Evolutionary conservation across 2,329 filamentous ascomycete genomes (phyloP), one percentile per base, ranked within the genome.

Genomic region (Diaporthe sp.): DNA sequence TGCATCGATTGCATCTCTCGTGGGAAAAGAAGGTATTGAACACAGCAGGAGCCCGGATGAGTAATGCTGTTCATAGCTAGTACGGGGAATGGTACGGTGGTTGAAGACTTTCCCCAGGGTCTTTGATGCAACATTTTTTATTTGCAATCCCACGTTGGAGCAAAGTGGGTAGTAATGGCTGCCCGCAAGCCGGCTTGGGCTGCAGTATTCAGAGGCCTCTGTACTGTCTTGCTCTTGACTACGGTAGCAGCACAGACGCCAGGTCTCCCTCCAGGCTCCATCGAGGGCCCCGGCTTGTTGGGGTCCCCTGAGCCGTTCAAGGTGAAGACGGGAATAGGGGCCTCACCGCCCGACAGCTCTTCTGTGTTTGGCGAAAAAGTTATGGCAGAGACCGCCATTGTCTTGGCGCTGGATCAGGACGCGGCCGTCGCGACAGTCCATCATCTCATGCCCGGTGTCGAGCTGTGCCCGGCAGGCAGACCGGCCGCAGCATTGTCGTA

Each of bases 281-380:
- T 44, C 31, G 42, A 22, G 61, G 19, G n/a, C 61, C 61, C 31
- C 28, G 10, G 46, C 46, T 22, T 28, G 34, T 31, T 55, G 34
- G 65, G 65, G 25, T 53, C 46, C 31, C 46, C 46, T 68, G 65
- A 68, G 65, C 46, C 12, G 49, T 28, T 49, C n/a, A 53, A 25
- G n/a, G 31, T 55, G 49, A 70, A 55, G 34, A 49, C n/a, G 34
- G 65, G n/a, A 42, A 70, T 70, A 70, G 65, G 65, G 65, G 65
- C 65, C 31, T 70, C 49, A 55, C 65, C 65, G 65, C 65, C 65
- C 65, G 65, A 70, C 49, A 34, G n/a, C 9, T 22, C 49, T 42
- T 53, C 34, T 25, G 15, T 28, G 37, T 70, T 70, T 28, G 65
- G 46, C 31, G 22, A 53, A 34, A 51, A 49, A 70, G 15, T 17